These are phyloP conservation scores for Fusarium sambucinum DNA, from an alignment of 2,329 filamentous ascomycete genomes.

Conservation along the genomic window DNA sequence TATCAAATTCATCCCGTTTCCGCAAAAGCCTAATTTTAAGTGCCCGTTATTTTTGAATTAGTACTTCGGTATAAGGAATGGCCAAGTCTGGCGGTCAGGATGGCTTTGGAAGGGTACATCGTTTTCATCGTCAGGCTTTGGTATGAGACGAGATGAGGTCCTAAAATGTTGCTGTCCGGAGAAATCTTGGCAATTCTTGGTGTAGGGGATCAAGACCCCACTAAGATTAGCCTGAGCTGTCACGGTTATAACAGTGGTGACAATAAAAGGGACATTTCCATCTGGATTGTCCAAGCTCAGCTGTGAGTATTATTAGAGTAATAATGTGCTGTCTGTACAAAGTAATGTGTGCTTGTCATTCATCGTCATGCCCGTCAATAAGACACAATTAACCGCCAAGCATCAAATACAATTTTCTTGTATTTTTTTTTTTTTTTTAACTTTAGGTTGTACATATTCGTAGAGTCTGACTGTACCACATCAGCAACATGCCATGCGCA, in stretches of 20 bases:
- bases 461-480: slow-evolving; percentile 2
- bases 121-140: background rate
- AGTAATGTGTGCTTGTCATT: slow-evolving; percentile 1
- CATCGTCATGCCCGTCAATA: slow-evolving; percentile 29
- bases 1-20: background rate
- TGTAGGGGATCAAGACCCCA: background rate
- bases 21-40: background rate
- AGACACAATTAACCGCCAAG: slow-evolving; percentile 14
- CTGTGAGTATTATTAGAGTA: no score
- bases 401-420: slow-evolving; percentile 14
- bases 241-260: slow-evolving; percentile 5
- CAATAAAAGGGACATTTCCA: background rate
- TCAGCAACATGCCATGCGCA: background rate
- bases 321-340: no score
- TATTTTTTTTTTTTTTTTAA: slow-evolving; percentile 26
- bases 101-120: background rate
- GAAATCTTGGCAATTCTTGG: slow-evolving; percentile 19
- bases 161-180: slow-evolving; percentile 2
- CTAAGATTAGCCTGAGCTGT: background rate
- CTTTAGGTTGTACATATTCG: slow-evolving; percentile 22
- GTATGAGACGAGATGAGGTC: slow-evolving; percentile 26
- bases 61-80: background rate
- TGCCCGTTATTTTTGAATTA: background rate
- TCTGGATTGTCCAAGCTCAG: background rate
- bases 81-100: slow-evolving; percentile 5